phyloP scores from a whole-genome alignment of 305 asterid genomes.

The Salvia sclarea region DNA sequence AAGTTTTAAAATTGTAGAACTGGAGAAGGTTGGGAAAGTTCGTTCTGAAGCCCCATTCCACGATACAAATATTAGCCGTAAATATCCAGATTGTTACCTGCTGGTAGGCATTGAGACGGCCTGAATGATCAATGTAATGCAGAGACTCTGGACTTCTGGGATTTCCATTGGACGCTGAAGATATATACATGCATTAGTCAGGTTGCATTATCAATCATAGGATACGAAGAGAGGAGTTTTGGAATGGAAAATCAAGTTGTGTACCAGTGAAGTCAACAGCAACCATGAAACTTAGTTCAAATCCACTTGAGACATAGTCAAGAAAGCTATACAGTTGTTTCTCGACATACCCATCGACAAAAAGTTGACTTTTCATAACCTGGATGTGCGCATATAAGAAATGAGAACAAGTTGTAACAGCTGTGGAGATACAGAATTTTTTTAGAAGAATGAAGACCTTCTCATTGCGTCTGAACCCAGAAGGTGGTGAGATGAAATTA shows the following conservation, averaged over 20 bases:
- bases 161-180: slow-evolving; percentile 68
- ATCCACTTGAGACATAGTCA: slow-evolving; percentile 84
- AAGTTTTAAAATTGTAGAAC: not conserved
- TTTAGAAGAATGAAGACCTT: slow-evolving; percentile 45
- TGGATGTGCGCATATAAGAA: slow-evolving; percentile 30
- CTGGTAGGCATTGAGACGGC: slow-evolving; percentile 73
- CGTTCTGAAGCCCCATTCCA: not conserved
- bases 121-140: slow-evolving; percentile 70
- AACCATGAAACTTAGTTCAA: slow-evolving; percentile 82
- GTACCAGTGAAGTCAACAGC: slow-evolving; percentile 89
- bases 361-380: slow-evolving; percentile 63
- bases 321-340: slow-evolving; percentile 68
- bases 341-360: slow-evolving; percentile 62
- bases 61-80: not conserved
- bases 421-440: slow-evolving; percentile 7
- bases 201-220: slow-evolving; percentile 10
- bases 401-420: slow-evolving; percentile 7
- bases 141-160: slow-evolving; percentile 59
- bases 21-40: not conserved
- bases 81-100: slow-evolving; percentile 44
- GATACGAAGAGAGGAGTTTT: not conserved
- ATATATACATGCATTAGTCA: slow-evolving; percentile 25
- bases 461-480: slow-evolving; percentile 48
- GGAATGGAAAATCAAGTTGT: not conserved
- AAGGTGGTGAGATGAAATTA: slow-evolving; percentile 58